phyloP scores from a whole-genome alignment of 495 filamentous ascomycete genomes.

The Podospora sp. region DNA sequence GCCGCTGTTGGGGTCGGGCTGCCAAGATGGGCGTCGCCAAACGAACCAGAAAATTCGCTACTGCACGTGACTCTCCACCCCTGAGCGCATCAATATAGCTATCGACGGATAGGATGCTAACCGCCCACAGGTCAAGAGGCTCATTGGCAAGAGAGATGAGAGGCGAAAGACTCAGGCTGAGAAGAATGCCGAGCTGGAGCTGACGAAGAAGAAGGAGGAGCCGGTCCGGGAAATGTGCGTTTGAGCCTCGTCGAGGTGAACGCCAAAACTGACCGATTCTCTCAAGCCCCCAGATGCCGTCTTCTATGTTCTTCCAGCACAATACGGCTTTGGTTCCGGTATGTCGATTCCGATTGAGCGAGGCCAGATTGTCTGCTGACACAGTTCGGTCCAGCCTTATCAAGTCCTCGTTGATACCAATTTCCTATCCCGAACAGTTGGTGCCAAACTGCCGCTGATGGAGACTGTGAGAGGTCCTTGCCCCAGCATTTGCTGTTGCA shows the following conservation, averaged over 20 bases:
- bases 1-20: background rate
- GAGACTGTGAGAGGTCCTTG: slow-evolving; percentile 52
- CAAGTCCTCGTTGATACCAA: slow-evolving; percentile 70
- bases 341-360: background rate
- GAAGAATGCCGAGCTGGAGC: slow-evolving; percentile 52
- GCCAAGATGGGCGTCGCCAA: slow-evolving; percentile 39
- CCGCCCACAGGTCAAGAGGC: slow-evolving; percentile 56
- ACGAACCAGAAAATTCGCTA: slow-evolving; percentile 36
- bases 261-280: slow-evolving; percentile 20
- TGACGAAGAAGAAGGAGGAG: slow-evolving; percentile 61
- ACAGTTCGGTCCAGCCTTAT: slow-evolving; percentile 27
- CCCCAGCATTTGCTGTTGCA: background rate
- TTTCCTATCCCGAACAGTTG: slow-evolving; percentile 89
- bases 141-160: slow-evolving; percentile 64
- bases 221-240: slow-evolving; percentile 68
- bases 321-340: slow-evolving; percentile 83
- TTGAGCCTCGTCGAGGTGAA: slow-evolving; percentile 4
- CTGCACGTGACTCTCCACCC: slow-evolving; percentile 28
- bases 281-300: slow-evolving; percentile 71
- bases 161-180: slow-evolving; percentile 62
- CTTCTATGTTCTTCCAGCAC: slow-evolving; percentile 90
- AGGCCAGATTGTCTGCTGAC: slow-evolving; percentile 12
- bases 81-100: background rate
- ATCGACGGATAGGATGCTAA: slow-evolving; percentile 20
- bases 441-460: slow-evolving; percentile 84